Evolutionary conservation across 768 basidiomycete species (phyloP).

Genomic region (Rhodotorula toruloides): DNA sequence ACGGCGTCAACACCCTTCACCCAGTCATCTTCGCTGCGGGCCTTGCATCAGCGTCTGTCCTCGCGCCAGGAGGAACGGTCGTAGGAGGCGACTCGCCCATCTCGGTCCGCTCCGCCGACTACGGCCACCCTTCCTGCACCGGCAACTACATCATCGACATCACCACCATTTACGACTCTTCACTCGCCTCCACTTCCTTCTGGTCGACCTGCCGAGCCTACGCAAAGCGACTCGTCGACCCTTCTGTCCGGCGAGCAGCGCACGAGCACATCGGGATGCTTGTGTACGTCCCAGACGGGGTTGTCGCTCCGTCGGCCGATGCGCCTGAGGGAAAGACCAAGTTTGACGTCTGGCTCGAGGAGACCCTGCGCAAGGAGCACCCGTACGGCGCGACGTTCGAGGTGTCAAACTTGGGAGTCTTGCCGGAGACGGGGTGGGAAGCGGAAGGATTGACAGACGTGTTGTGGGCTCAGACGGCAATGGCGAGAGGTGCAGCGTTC

Average conservation of each 20-base stretch:
- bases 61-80: not conserved
- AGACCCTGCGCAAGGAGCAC: not conserved
- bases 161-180: slow-evolving; percentile 46
- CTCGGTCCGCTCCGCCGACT: slow-evolving; percentile 1
- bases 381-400: slow-evolving; percentile 12
- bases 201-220: not conserved
- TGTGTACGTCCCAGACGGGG: not conserved
- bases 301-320: not conserved
- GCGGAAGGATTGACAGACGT: slow-evolving; percentile 5
- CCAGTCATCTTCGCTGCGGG: slow-evolving; percentile 30
- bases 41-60: slow-evolving; percentile 42
- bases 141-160: slow-evolving; percentile 22
- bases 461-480: slow-evolving; percentile 12
- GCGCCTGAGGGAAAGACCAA: not conserved
- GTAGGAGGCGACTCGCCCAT: slow-evolving; percentile 5
- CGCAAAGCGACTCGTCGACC: not conserved
- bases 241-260: not conserved
- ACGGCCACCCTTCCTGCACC: not conserved
- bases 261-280: slow-evolving; percentile 7
- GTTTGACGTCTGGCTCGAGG: not conserved
- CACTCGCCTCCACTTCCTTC: slow-evolving; percentile 50
- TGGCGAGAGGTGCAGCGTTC: not conserved
- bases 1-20: slow-evolving; percentile 18
- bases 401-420: slow-evolving; percentile 15
- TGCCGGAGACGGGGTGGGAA: slow-evolving; percentile 8